Percentiles rank a stretch among this genome's conserved stretches.
Conservation (phyloP, 2,329 filamentous ascomycete genomes). For the Monascus ruber region DNA sequence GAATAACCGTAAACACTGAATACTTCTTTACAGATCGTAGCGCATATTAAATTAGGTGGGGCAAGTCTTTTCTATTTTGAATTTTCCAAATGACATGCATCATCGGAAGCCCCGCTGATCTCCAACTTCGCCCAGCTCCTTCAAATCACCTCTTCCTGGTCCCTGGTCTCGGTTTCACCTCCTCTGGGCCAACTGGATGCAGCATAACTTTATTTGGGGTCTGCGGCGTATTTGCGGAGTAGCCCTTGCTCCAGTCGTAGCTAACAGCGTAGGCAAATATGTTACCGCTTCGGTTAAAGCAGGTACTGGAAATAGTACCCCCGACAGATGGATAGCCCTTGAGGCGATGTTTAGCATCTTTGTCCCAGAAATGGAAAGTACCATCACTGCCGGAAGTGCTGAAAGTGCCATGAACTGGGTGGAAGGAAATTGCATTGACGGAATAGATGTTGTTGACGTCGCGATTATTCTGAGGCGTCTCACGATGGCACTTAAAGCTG, state of each 20-base stretch:
- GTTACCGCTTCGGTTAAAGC: slow-evolving; percentile 76
- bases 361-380: slow-evolving; percentile 72
- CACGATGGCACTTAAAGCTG: slow-evolving; percentile 97
- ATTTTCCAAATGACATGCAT: too few relatives aligned
- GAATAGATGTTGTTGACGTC: slow-evolving; percentile 83
- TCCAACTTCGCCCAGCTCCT: too few relatives aligned
- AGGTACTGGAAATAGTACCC: slow-evolving; percentile 78
- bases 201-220: slow-evolving; percentile 70
- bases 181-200: slow-evolving; percentile 59
- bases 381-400: slow-evolving; percentile 91
- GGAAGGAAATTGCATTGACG: slow-evolving; percentile 96
- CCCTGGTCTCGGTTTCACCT: slow-evolving; percentile 47
- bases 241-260: slow-evolving; percentile 98
- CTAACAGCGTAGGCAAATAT: slow-evolving; percentile 84
- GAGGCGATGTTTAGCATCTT: slow-evolving; percentile 75
- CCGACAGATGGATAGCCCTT: slow-evolving; percentile 80
- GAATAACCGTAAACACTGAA: too few relatives aligned
- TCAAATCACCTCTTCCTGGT: slow-evolving; percentile 29
- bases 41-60: too few relatives aligned
- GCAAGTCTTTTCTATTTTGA: too few relatives aligned
- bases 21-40: too few relatives aligned
- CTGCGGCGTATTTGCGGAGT: slow-evolving; percentile 65
- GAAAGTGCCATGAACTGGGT: slow-evolving; percentile 95
- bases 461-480: slow-evolving; percentile 50
- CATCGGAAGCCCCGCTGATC: too few relatives aligned